These are phyloP conservation scores for Monosporascus sp. DNA, from an alignment of 2,329 filamentous ascomycete species.

Conservation along the genomic window DNA sequence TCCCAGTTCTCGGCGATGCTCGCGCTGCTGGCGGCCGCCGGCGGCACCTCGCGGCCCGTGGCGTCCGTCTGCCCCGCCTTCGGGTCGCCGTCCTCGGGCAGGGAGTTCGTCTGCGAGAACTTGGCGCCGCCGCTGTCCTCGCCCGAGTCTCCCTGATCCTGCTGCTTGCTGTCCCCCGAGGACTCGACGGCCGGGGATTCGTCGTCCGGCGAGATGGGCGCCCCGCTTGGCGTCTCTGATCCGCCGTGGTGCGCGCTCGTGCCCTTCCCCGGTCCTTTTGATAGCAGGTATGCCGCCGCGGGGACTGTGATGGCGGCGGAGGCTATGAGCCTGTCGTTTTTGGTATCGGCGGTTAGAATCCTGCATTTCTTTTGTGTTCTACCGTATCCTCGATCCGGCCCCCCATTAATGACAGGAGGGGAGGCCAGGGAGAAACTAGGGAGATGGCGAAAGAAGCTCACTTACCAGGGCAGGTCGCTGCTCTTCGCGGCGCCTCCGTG, in stretches of 20 bases:
- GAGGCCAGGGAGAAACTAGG: no score
- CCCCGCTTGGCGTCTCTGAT: background rate
- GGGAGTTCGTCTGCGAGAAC: background rate
- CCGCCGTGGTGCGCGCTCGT: conserved; percentile 4
- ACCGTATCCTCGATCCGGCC: background rate
- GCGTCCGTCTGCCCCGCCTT: conserved; percentile 2
- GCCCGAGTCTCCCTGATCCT: background rate
- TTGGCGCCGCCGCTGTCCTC: background rate
- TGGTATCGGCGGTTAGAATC: background rate
- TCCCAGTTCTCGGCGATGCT: conserved; percentile 12
- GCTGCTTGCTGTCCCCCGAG: background rate
- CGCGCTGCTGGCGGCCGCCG: conserved; percentile 12
- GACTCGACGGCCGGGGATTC: conserved; percentile 4
- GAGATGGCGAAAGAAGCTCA: no score
- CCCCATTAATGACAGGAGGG: no score
- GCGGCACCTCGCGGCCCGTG: conserved; percentile 11
- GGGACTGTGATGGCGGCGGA: conserved; percentile 17
- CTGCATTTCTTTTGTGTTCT: background rate
- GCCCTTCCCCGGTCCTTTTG: background rate
- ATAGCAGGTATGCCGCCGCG: conserved; percentile 14
- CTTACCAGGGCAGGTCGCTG: conserved; percentile 26
- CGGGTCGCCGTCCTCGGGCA: conserved; percentile 2
- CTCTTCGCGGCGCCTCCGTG: conserved; percentile 11
- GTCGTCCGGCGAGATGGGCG: conserved; percentile 5
- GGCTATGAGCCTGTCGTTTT: conserved; percentile 15